phyloP scores from a whole-genome alignment of 2,329 filamentous ascomycete species.

The Sporothrix brunneoviolacea region DNA sequence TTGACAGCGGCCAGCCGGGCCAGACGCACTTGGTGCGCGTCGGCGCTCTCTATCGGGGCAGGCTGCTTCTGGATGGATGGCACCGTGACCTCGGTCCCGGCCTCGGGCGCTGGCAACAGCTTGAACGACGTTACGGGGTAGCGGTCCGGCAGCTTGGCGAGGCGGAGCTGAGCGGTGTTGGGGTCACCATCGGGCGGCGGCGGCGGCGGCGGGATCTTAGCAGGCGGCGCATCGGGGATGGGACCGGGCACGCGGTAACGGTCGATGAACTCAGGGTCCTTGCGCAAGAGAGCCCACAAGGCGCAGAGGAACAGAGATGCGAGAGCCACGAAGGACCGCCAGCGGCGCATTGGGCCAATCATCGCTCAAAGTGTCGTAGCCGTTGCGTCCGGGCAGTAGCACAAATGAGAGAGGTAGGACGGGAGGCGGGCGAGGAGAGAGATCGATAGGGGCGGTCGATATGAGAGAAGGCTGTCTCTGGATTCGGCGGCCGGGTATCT shows the following conservation, averaged over 20 bases:
- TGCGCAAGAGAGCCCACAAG: constrained; percentile 6
- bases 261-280: constrained; percentile 11
- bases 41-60: constrained; percentile 39
- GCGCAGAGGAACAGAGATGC: constrained; percentile 8
- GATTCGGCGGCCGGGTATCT: background rate
- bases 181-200: background rate
- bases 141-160: constrained; percentile 28
- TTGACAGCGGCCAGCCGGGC: constrained; percentile 39
- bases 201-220: constrained; percentile 10
- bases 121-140: constrained; percentile 28
- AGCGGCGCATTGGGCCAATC: constrained; percentile 18
- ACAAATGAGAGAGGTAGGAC: background rate
- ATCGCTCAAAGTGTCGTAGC: background rate
- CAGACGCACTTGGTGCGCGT: constrained; percentile 29
- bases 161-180: constrained; percentile 6
- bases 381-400: background rate
- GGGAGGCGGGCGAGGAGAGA: too few species aligned
- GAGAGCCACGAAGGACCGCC: constrained; percentile 16
- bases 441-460: background rate
- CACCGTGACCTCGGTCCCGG: constrained; percentile 38
- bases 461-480: background rate
- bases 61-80: constrained; percentile 54
- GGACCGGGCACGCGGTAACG: constrained; percentile 9
- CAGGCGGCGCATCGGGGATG: constrained; percentile 4
- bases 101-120: constrained; percentile 30